Evolutionary conservation across 768 basidiomycete species (phyloP).

Genomic region (Omphalotus guepiniiformis): DNA sequence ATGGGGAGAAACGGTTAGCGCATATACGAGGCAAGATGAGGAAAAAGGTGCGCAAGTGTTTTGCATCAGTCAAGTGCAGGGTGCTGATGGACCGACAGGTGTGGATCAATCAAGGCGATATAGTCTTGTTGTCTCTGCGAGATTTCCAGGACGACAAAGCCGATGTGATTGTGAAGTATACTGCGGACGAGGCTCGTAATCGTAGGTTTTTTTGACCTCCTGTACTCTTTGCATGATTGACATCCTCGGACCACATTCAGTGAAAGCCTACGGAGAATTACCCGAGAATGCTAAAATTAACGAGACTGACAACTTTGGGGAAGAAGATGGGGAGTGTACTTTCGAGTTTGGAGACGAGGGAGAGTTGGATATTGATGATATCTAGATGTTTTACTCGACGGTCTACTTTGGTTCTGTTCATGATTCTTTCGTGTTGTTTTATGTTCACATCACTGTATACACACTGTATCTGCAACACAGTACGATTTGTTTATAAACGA

Average conservation of each 20-base stretch:
- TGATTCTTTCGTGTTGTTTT: neutral
- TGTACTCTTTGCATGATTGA: neutral
- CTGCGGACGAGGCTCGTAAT: slow-evolving; percentile 90
- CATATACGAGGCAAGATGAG: slow-evolving; percentile 99
- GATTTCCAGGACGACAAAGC: slow-evolving; percentile 99
- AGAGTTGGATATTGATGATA: slow-evolving; percentile 88
- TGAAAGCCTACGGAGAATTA: slow-evolving; percentile 97
- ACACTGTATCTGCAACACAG: slow-evolving; percentile 4
- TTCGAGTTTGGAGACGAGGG: slow-evolving; percentile 90
- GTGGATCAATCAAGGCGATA: slow-evolving; percentile 99
- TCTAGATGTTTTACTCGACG: slow-evolving; percentile 37
- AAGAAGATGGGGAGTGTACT: slow-evolving; percentile 84
- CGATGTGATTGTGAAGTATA: slow-evolving; percentile 99
- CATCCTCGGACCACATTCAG: slow-evolving; percentile 29
- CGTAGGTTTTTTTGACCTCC: slow-evolving; percentile 33
- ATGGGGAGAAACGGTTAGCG: slow-evolving; percentile 95
- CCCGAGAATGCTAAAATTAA: slow-evolving; percentile 97
- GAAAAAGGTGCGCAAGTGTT: slow-evolving; percentile 73
- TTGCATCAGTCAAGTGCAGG: neutral
- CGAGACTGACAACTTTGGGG: slow-evolving; percentile 91
- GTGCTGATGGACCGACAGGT: slow-evolving; percentile 52
- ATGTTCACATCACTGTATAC: neutral
- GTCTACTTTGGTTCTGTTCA: neutral
- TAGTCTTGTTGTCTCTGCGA: slow-evolving; percentile 88
- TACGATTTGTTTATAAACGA: neutral